These are phyloP conservation scores for Erysimum cheiranthoides DNA, from an alignment of 345 rosid genomes.

Conservation along the genomic window DNA sequence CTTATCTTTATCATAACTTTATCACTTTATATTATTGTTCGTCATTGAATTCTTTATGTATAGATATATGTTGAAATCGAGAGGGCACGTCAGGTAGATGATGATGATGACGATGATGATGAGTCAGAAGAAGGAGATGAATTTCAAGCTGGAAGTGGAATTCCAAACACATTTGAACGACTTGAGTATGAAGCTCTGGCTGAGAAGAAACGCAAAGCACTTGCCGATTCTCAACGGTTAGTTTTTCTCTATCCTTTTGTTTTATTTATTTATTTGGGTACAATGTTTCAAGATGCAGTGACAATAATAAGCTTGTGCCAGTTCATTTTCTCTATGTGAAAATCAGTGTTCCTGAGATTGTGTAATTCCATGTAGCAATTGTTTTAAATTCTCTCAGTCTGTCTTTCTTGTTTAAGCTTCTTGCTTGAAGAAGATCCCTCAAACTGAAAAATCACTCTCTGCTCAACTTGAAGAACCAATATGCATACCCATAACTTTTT, in stretches of 20 bases:
- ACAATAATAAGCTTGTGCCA: background rate
- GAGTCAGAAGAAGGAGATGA: conserved; percentile 37
- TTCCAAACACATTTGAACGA: conserved; percentile 52
- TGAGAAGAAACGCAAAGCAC: conserved; percentile 73
- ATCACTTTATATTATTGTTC: no score
- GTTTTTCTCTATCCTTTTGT: conserved; percentile 8
- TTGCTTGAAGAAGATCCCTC: background rate
- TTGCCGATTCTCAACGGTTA: conserved; percentile 48
- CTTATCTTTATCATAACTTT: no score
- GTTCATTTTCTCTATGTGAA: background rate
- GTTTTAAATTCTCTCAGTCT: background rate
- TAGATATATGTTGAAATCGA: no score
- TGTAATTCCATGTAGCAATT: conserved; percentile 3
- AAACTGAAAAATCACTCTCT: background rate
- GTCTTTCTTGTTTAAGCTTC: conserved; percentile 11
- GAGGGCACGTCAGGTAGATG: conserved; percentile 24
- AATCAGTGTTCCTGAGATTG: background rate
- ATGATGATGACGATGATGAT: conserved; percentile 33
- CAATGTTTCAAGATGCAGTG: conserved; percentile 17
- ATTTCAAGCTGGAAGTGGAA: conserved; percentile 22
- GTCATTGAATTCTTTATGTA: no score
- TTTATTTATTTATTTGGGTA: conserved; percentile 9
- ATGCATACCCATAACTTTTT: background rate
- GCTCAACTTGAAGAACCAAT: background rate
- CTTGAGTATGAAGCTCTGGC: conserved; percentile 79